Evolutionary conservation across 129 eudicot species (phyloP), one percentile per base, ranked within the genome.

Genomic region (Silybum marianum): DNA sequence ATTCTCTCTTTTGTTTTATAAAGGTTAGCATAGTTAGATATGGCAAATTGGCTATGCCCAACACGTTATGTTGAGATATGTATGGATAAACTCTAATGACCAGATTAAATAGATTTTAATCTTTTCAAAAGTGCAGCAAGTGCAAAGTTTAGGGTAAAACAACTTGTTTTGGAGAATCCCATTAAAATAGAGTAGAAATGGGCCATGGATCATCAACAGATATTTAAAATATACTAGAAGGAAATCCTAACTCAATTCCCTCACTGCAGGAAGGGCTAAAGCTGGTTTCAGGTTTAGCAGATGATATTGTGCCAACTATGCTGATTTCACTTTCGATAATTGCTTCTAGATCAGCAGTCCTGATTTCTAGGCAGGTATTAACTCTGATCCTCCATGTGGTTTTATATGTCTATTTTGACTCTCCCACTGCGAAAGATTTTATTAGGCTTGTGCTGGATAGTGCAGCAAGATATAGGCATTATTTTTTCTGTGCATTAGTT

Each of bases 311-410:
- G 65, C 81, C 69, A 79, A 84, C 74, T 63, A 84, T 95, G 99
- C 76, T 92, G 78, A 84, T 87, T 75, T 92, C 98, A 54, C 99
- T 95, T 83, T 85, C 99, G 18, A 88, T 82, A 85, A 84, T 95
- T 81, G 89, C 98, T 85, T 81, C 85, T 38, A 86, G 82, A 66
- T 88, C 95, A 82, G 71, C 85, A 65, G 63, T 80, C 44, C 82
- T 95, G 80, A 89, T 84, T 82, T 76, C 91, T 66, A 75, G 80
- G 32, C 99, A 94, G 92, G 98, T 94, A 76, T 34, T 34, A 74
- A n/a, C 72, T 82, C 28, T 65, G 38, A 58, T 65, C 63, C 34
- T 80, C 38, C 23, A 9, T 12, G 8, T 70, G 46, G 68, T 82
- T 40, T 77, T 51, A 65, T 46, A 3, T 69, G 34, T 30, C 6